Evolutionary conservation across 345 rosid genomes (phyloP), one percentile per base, ranked within the genome.

Genomic region (Xanthoceras sorbifolium): DNA sequence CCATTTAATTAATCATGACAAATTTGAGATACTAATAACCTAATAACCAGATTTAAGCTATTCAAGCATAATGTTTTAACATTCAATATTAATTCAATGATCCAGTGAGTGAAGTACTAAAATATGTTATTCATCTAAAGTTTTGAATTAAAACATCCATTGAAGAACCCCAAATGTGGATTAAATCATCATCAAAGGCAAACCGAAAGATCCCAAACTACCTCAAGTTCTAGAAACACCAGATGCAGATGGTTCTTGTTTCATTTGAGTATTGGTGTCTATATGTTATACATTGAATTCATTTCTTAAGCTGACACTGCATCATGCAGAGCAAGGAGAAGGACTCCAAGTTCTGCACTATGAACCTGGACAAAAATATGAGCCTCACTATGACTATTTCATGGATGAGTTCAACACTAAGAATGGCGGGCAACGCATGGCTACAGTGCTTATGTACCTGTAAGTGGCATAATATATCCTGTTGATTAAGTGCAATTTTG

Each of bases 401-500:
- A 81, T 71, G 81, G 99, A 96, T 76, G 93, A 92, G 71, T 92
- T 73, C 83, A 96, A 91, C 81, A 91, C 97, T 66, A 84, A 54
- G 87, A 96, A 96, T 67, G 99, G 99, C 7, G 99, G 99, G 20
- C 99, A 96, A 78, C 92, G 99, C 66, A 86, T 91, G 77, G 98
- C 98, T 81, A 96, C 99, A 10, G 79, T 96, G 77, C 97, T 96
- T 72, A 94, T 92, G 98, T 96, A 96, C 85, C 95, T 96, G 99
- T 96, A 80, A 71, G 97, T 85, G 76, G 62, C 74, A 60, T 71
- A 26, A 32, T 69, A 62, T 29, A 4, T 60, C 67, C 8, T 46
- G 57, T 14, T 14, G 5, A 1, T 81, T 54, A 11, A 55, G 15
- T 59, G 63, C 66, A 66, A n/a, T 74, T 54, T 70, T 40, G 0